phyloP scores from a whole-genome alignment of 169 alveolate genomes.

The Perkinsus olseni region DNA sequence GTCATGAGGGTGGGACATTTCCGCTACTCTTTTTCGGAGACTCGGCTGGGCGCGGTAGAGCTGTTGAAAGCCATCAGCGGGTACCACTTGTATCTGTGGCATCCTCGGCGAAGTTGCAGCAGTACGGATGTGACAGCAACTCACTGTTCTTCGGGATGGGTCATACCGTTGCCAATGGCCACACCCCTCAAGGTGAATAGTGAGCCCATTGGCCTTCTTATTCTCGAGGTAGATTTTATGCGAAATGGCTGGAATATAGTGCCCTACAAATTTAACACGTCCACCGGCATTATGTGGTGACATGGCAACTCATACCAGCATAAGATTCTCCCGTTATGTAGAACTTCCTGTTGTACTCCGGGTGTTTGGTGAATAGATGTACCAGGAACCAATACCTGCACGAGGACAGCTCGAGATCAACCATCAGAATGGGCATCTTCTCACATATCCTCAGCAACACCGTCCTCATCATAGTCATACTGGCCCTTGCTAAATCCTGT shows the following conservation, averaged over 20 bases:
- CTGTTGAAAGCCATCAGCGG: conserved; percentile 51
- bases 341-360: conserved; percentile 39
- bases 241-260: conserved; percentile 11
- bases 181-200: conserved; percentile 47
- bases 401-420: not conserved
- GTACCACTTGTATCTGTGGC: conserved; percentile 42
- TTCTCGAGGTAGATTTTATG: not conserved
- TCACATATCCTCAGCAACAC: conserved; percentile 21
- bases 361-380: conserved; percentile 40
- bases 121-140: not conserved
- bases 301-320: conserved; percentile 23
- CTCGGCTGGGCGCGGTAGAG: conserved; percentile 38
- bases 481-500: conserved; percentile 54
- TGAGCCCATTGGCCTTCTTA: conserved; percentile 11
- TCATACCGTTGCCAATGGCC: conserved; percentile 72
- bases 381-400: conserved; percentile 32
- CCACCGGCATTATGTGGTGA: not conserved
- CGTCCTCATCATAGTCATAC: conserved; percentile 28
- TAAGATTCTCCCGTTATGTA: conserved; percentile 73
- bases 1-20: conserved; percentile 17
- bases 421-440: not conserved
- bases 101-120: not conserved
- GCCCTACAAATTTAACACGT: conserved; percentile 33
- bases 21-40: conserved; percentile 29
- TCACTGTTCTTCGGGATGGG: conserved; percentile 45